Evolutionary conservation across 2,329 filamentous ascomycete genomes (phyloP).

Genomic region (Exophiala aquamarina): DNA sequence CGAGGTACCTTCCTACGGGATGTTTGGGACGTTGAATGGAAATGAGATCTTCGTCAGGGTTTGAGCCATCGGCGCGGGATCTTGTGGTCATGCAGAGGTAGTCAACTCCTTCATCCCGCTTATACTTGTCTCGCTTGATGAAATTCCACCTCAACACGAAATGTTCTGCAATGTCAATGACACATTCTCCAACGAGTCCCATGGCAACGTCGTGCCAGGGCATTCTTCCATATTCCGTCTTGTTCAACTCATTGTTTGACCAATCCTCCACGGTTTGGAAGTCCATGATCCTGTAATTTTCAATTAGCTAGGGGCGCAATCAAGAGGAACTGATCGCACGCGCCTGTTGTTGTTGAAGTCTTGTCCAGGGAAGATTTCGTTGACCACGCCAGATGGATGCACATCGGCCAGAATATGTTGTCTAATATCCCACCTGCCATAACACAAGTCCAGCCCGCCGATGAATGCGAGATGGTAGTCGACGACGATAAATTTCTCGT

Average conservation of each 20-base stretch:
- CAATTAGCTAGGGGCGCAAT: not conserved
- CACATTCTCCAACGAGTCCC: constrained; percentile 83
- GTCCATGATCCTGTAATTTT: constrained; percentile 71
- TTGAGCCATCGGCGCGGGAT: constrained; percentile 53
- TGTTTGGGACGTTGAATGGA: constrained; percentile 86
- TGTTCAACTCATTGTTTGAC: constrained; percentile 89
- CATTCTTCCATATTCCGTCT: constrained; percentile 91
- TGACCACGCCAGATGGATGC: constrained; percentile 76
- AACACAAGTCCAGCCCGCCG: constrained; percentile 91
- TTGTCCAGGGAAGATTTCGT: constrained; percentile 91
- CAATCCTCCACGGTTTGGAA: constrained; percentile 89
- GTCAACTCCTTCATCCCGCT: constrained; percentile 77
- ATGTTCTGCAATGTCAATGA: constrained; percentile 93
- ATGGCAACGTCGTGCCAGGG: constrained; percentile 97
- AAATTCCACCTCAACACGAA: constrained; percentile 97
- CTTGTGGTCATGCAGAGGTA: constrained; percentile 81
- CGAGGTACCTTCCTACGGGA: constrained; percentile 81
- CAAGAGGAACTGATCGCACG: not conserved
- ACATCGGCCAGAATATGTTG: constrained; percentile 85
- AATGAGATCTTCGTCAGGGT: constrained; percentile 73
- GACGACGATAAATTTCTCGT: constrained; percentile 96
- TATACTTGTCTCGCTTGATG: constrained; percentile 96
- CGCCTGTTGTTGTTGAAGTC: constrained; percentile 91
- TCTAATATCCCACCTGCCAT: constrained; percentile 87
- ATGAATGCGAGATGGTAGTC: constrained; percentile 91